phyloP scores from a whole-genome alignment of 75 land plant species.

The Pseudotsuga menziesii region DNA sequence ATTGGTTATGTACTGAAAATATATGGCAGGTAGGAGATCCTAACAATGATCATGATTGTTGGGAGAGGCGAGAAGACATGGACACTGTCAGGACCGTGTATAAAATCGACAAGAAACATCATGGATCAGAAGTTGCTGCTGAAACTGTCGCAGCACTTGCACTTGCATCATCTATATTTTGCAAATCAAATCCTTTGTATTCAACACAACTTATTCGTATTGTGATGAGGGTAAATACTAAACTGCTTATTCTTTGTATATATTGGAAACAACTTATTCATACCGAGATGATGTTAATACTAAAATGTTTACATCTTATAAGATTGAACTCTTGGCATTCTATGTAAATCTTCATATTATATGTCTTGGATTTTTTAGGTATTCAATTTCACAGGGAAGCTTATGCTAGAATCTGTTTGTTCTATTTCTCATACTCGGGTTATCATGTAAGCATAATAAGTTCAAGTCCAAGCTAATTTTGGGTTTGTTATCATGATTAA shows the following conservation, averaged over 20 bases:
- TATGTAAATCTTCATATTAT: too few species aligned
- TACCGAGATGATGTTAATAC: too few species aligned
- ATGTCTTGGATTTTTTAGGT: too few species aligned
- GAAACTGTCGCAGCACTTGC: constrained; percentile 96
- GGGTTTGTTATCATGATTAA: too few species aligned
- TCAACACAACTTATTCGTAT: too few species aligned
- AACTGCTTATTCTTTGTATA: too few species aligned
- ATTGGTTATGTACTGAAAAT: background rate
- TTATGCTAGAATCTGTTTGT: constrained; percentile 85
- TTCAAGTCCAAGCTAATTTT: too few species aligned
- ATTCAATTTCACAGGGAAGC: constrained; percentile 80
- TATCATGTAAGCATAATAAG: constrained; percentile 69
- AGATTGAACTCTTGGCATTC: too few species aligned
- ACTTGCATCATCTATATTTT: constrained; percentile 77
- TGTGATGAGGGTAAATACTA: too few species aligned
- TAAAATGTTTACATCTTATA: too few species aligned
- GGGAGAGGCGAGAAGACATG: constrained; percentile 98
- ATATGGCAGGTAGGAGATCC: constrained; percentile 83
- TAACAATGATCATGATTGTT: constrained; percentile 73
- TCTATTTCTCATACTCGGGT: constrained; percentile 87
- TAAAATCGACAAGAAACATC: constrained; percentile 58
- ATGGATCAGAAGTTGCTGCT: constrained; percentile 89
- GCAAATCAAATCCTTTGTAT: too few species aligned
- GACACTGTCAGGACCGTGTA: constrained; percentile 72
- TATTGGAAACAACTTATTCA: too few species aligned